These are phyloP conservation scores for Prunus kanzakura DNA, from an alignment of 306 rosid genomes.

Conservation along the genomic window DNA sequence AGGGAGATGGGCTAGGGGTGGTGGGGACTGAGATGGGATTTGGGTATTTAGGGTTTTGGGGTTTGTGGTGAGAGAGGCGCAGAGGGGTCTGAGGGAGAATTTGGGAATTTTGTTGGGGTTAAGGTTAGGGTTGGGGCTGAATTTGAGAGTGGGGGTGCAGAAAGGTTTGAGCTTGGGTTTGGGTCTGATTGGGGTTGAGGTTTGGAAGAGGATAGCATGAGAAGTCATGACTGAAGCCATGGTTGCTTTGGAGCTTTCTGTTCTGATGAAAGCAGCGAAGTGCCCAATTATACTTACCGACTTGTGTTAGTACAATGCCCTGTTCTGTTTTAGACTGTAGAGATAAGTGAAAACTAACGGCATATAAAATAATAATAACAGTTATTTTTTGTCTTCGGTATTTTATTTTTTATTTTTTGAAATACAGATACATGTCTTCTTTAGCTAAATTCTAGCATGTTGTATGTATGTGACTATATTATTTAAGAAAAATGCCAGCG, in stretches of 20 bases:
- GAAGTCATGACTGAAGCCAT: slow-evolving; percentile 17
- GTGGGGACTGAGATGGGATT: neutral
- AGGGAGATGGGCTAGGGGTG: slow-evolving; percentile 9
- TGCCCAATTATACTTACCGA: neutral
- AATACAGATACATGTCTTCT: no score
- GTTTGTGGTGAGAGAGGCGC: neutral
- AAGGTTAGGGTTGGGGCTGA: neutral
- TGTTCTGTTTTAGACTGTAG: neutral
- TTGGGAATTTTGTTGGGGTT: neutral
- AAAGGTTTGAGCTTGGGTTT: neutral
- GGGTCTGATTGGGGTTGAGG: slow-evolving; percentile 1
- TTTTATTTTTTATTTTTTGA: no score
- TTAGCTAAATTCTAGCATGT: no score
- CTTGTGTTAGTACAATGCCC: neutral
- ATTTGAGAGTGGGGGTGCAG: neutral
- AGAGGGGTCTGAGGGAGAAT: neutral
- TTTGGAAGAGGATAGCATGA: neutral
- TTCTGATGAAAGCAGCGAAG: neutral
- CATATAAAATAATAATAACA: no score
- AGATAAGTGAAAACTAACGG: neutral
- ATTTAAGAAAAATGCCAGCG: no score
- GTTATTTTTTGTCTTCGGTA: no score
- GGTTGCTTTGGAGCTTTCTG: neutral
- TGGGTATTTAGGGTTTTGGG: neutral
- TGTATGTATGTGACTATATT: no score